Conservation (phyloP, 768 basidiomycete species). For the Hebeloma cylindrosporum region DNA sequence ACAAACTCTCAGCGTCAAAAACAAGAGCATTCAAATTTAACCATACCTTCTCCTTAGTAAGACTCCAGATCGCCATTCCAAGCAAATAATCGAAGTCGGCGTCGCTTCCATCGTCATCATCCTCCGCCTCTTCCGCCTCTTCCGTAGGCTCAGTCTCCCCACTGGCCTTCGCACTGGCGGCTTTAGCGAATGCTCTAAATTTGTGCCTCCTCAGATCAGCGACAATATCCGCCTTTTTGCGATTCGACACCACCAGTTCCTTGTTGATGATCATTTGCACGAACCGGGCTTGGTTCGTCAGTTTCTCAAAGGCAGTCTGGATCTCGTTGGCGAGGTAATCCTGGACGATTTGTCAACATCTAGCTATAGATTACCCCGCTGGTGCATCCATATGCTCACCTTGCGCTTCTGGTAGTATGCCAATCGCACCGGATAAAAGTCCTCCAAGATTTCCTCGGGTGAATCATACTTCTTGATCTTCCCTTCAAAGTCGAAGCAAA, state of each 20-base stretch:
- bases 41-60: slow-evolving; percentile 88
- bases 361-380: slow-evolving; percentile 8
- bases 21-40: background rate
- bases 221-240: slow-evolving; percentile 87
- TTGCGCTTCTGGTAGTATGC: slow-evolving; percentile 96
- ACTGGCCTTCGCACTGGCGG: slow-evolving; percentile 59
- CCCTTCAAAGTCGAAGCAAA: slow-evolving; percentile 94
- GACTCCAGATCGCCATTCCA: slow-evolving; percentile 92
- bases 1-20: background rate
- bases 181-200: slow-evolving; percentile 93
- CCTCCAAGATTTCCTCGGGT: slow-evolving; percentile 89
- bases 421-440: slow-evolving; percentile 87
- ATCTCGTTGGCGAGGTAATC: slow-evolving; percentile 84
- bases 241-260: slow-evolving; percentile 77
- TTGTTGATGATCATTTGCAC: slow-evolving; percentile 93
- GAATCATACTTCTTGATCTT: slow-evolving; percentile 93
- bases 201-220: slow-evolving; percentile 77
- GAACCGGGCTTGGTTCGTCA: slow-evolving; percentile 95
- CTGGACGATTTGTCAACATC: slow-evolving; percentile 44
- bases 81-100: slow-evolving; percentile 91
- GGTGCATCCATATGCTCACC: slow-evolving; percentile 40
- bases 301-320: slow-evolving; percentile 74
- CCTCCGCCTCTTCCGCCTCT: slow-evolving; percentile 54
- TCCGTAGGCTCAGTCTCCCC: slow-evolving; percentile 61
- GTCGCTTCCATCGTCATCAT: slow-evolving; percentile 30